These are phyloP conservation scores for Magnaporthales sp. DNA, from an alignment of 2,329 filamentous ascomycete species.

Conservation along the genomic window DNA sequence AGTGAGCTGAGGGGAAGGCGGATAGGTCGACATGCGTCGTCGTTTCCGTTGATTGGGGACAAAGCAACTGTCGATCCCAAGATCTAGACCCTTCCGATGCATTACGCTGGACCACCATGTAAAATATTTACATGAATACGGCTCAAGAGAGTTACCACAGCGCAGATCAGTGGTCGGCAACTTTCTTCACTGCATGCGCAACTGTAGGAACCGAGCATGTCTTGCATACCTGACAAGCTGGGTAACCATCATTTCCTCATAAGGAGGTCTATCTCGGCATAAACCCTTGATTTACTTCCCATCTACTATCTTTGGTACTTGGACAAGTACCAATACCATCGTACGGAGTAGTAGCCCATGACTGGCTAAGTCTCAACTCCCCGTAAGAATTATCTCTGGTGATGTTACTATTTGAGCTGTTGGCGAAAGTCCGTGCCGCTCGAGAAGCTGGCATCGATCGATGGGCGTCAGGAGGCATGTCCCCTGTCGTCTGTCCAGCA, in stretches of 20 bases:
- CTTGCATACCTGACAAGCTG: neutral
- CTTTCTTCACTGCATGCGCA: neutral
- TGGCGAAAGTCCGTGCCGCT: neutral
- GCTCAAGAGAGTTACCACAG: neutral
- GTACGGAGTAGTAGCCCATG: neutral
- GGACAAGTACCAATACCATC: neutral
- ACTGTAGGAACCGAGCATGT: neutral
- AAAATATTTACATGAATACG: neutral
- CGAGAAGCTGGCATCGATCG: neutral
- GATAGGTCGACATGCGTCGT: neutral
- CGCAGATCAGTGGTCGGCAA: neutral
- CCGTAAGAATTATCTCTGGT: neutral
- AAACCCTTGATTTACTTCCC: neutral
- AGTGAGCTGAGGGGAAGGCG: neutral
- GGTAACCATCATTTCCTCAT: neutral
- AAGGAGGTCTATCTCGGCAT: neutral
- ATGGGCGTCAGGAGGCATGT: neutral
- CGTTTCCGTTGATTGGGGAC: neutral
- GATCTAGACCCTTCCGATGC: neutral
- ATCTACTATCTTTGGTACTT: neutral
- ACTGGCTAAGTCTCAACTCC: neutral
- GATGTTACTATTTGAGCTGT: neutral
- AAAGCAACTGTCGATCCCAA: neutral
- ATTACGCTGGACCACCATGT: neutral
- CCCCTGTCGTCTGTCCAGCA: neutral